A percentile compares a stretch with the other conserved stretches of the same genome.
phyloP scores from a whole-genome alignment of 768 basidiomycete genomes.

The Xanthoconium stramineum region DNA sequence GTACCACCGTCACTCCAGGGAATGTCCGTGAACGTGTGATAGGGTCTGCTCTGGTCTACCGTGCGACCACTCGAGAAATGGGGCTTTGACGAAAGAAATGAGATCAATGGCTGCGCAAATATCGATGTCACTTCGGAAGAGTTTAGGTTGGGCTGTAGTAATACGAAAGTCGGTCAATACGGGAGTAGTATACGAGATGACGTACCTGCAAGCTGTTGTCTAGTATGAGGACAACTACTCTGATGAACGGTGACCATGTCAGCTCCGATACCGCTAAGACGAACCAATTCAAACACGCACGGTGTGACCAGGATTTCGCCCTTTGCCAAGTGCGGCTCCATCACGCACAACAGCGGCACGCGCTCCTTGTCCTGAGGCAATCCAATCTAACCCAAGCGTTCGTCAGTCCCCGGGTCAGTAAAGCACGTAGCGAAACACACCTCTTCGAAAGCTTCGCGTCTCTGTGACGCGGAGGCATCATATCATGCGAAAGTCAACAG shows the following conservation, averaged over 20 bases:
- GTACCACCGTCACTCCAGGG: constrained; percentile 41
- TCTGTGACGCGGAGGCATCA: constrained; percentile 42
- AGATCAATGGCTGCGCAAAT: constrained; percentile 80
- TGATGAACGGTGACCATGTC: constrained; percentile 27
- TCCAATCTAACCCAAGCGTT: constrained; percentile 60
- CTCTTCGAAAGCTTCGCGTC: constrained; percentile 90
- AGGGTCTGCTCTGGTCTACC: constrained; percentile 45
- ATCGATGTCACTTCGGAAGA: constrained; percentile 71
- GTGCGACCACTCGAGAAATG: constrained; percentile 57
- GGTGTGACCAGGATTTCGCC: constrained; percentile 78
- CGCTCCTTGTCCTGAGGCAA: constrained; percentile 66
- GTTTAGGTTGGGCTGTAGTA: constrained; percentile 71
- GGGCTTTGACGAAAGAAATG: constrained; percentile 63
- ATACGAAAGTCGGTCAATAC: background rate
- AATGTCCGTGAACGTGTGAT: constrained; percentile 63
- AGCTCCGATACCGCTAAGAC: background rate
- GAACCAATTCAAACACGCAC: constrained; percentile 54
- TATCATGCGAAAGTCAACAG: background rate
- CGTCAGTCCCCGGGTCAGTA: background rate
- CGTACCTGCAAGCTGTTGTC: constrained; percentile 69
- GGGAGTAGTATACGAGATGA: background rate
- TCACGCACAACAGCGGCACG: constrained; percentile 70
- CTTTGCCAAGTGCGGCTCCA: constrained; percentile 77
- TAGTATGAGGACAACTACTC: constrained; percentile 81
- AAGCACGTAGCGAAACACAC: constrained; percentile 34